Evolutionary conservation across 768 basidiomycete genomes (phyloP).

Genomic region (Xanthoconium purpureum): DNA sequence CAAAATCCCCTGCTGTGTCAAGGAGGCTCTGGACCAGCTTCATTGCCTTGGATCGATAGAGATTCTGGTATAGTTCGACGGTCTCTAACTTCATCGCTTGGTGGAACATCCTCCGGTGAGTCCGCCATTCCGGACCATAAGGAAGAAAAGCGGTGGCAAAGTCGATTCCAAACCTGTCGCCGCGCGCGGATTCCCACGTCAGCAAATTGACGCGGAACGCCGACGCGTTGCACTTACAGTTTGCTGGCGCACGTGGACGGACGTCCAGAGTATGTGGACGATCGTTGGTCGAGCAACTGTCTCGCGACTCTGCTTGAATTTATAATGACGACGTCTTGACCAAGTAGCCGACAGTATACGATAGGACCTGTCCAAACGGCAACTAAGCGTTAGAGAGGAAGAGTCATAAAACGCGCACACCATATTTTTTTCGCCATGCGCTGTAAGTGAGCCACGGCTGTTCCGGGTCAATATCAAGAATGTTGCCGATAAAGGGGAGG

Average conservation of each 20-base stretch:
- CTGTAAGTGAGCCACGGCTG: slow-evolving; percentile 30
- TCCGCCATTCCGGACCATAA: slow-evolving; percentile 28
- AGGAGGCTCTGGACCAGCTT: slow-evolving; percentile 21
- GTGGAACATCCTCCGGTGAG: slow-evolving; percentile 29
- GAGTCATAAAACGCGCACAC: slow-evolving; percentile 4
- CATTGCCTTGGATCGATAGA: slow-evolving; percentile 22
- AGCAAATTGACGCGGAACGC: not conserved
- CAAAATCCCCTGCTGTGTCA: slow-evolving; percentile 22
- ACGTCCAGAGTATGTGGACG: slow-evolving; percentile 29
- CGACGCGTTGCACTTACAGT: slow-evolving; percentile 11
- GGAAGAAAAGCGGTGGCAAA: slow-evolving; percentile 30
- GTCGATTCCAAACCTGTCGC: slow-evolving; percentile 27
- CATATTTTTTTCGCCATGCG: slow-evolving; percentile 29
- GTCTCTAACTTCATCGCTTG: slow-evolving; percentile 24
- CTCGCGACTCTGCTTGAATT: slow-evolving; percentile 26
- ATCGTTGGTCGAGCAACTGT: slow-evolving; percentile 31
- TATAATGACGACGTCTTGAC: slow-evolving; percentile 26
- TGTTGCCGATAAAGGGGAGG: slow-evolving; percentile 24
- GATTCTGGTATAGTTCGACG: slow-evolving; percentile 17
- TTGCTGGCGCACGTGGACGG: slow-evolving; percentile 21
- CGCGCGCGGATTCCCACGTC: not conserved
- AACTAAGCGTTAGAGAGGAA: not conserved
- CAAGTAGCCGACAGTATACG: slow-evolving; percentile 26
- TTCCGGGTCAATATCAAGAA: slow-evolving; percentile 21
- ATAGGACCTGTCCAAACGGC: slow-evolving; percentile 23